phyloP scores from a whole-genome alignment of 805 yeast species.

The Schwanniomyces sp. region DNA sequence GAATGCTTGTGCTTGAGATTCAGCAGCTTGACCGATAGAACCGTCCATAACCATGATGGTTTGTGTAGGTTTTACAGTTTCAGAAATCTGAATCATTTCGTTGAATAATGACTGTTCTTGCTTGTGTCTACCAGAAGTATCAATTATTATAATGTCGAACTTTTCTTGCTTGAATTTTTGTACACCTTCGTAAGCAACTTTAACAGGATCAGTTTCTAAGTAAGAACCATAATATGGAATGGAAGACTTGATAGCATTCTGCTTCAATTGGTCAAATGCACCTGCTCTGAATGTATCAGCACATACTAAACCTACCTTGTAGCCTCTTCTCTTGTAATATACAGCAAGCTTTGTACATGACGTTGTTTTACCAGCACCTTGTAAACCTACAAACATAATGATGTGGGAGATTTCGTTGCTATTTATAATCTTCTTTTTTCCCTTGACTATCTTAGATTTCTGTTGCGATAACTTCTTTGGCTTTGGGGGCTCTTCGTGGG shows the following conservation, averaged over 20 bases:
- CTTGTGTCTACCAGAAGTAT: constrained; percentile 96
- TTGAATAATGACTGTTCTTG: constrained; percentile 89
- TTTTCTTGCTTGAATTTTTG: constrained; percentile 85
- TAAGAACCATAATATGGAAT: constrained; percentile 95
- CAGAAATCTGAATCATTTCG: constrained; percentile 92
- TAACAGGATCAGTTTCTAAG: constrained; percentile 93
- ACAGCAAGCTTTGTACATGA: constrained; percentile 96
- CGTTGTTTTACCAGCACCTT: constrained; percentile 98
- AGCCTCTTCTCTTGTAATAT: constrained; percentile 89
- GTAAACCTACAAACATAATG: constrained; percentile 97
- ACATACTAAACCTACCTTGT: constrained; percentile 94
- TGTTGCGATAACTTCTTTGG: constrained; percentile 69
- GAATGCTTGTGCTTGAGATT: constrained; percentile 89
- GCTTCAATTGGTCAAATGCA: constrained; percentile 97
- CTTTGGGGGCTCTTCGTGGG: constrained; percentile 60
- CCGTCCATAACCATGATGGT: constrained; percentile 98
- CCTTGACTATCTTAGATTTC: constrained; percentile 19
- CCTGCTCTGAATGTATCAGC: constrained; percentile 99
- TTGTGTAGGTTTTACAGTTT: constrained; percentile 88
- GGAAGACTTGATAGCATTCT: constrained; percentile 92
- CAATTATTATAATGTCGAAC: constrained; percentile 92
- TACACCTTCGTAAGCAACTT: constrained; percentile 89
- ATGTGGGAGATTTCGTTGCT: constrained; percentile 45
- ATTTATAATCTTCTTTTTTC: constrained; percentile 24
- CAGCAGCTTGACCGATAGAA: constrained; percentile 98